Evolutionary conservation across 176 grass and related monocot genomes (phyloP).

Genomic region (Triticum urartu): DNA sequence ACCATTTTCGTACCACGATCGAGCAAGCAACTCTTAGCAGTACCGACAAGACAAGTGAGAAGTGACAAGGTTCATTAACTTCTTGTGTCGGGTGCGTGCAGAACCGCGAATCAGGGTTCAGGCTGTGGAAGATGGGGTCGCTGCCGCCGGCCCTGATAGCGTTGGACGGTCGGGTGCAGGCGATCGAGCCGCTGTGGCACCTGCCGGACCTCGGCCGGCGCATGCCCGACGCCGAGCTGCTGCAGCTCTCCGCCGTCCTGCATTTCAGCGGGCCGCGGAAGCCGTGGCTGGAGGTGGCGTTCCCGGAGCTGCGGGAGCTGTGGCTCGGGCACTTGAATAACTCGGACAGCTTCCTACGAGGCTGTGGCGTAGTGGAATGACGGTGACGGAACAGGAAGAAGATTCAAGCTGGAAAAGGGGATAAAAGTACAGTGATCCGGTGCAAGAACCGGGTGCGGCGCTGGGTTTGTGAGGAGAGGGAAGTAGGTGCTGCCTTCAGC

Average conservation of each 20-base stretch:
- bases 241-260: conserved; percentile 53
- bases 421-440: conserved; percentile 13
- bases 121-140: conserved; percentile 68
- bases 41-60: not conserved
- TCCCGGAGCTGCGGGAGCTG: conserved; percentile 54
- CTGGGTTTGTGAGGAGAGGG: conserved; percentile 68
- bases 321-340: conserved; percentile 72
- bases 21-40: not conserved
- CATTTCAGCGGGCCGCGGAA: conserved; percentile 95
- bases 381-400: not conserved
- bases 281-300: conserved; percentile 83
- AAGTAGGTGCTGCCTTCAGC: conserved; percentile 96
- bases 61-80: not conserved
- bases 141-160: conserved; percentile 79
- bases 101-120: conserved; percentile 72
- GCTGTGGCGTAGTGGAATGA: conserved; percentile 58
- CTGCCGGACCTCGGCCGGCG: conserved; percentile 62
- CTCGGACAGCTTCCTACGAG: conserved; percentile 62
- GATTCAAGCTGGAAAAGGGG: not conserved
- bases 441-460: conserved; percentile 22
- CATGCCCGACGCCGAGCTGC: conserved; percentile 47
- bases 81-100: conserved; percentile 32
- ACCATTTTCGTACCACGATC: not conserved
- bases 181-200: conserved; percentile 64
- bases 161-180: conserved; percentile 53